Base-by-base conservation (phyloP, 176 grass and related monocot genomes). In the Bothriochloa decipiens region DNA sequence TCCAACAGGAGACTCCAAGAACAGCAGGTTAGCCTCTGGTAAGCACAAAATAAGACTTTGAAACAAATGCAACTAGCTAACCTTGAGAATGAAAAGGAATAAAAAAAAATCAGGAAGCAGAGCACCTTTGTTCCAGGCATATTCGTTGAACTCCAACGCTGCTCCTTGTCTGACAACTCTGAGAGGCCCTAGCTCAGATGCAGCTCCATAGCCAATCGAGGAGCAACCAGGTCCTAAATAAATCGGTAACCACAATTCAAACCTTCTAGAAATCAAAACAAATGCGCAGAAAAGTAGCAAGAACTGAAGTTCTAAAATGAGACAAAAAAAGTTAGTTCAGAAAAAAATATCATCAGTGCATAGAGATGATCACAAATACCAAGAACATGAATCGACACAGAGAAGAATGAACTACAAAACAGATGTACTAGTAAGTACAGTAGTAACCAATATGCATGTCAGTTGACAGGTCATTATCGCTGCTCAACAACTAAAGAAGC, bases 41-140 rank as follows among this genome's bases (percentile, higher is more conserved):
- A 74, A 50, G 42, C 42, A 81, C 66, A 72, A 10, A 10, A 11
- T 27, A 27, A 64, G 11, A 28, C 8, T 60, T 64, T 39, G 0
- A 80, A 27, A 57, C 9, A 80, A 46, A 80, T 45, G 14, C 32
- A 53, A 33, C 40, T 42, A 47, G 68, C 40, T 42, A 47, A 62
- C 43, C 14, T 35, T 50, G 23, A 40, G 23, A 6, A 78, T 11
- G 22, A 86, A 60, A 72, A 22, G 37, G 18, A 74, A 32, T 32
- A 62, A 2, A 16, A 70, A 1, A 15, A 79, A 70, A 45, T 70
- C 45, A 73, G 17, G 70, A 77, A 61, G 7, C 10, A 61, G 25
- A 79, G 7, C 72, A 97, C 94, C 94, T 87, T 94, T 77, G 85
- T 92, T 90, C 94, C 92, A 97, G 37, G 92, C 90, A 81, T 97